These are phyloP conservation scores for Amylostereum areolatum DNA, from an alignment of 1,284 basidiomycete species.

Conservation along the genomic window DNA sequence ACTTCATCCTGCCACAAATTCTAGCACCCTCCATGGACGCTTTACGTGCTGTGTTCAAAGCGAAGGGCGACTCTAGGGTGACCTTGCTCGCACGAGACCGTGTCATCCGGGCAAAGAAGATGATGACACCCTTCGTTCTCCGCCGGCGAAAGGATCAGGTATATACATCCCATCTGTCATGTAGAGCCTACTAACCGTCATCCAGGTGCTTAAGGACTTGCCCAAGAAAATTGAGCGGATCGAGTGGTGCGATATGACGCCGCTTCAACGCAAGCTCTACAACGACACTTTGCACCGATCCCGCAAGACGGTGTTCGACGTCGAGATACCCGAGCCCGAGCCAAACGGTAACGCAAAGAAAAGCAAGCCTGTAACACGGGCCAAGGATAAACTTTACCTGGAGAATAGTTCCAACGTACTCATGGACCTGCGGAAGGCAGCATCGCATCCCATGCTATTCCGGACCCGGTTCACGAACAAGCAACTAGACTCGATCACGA, in stretches of 20 bases:
- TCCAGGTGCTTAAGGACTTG: conserved; percentile 85
- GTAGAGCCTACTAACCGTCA: background rate
- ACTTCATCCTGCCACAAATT: conserved; percentile 93
- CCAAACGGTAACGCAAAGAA: conserved; percentile 41
- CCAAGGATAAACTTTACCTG: conserved; percentile 64
- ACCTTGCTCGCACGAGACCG: conserved; percentile 86
- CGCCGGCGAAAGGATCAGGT: conserved; percentile 92
- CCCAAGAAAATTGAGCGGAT: conserved; percentile 90
- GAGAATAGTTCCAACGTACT: conserved; percentile 87
- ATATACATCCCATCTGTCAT: conserved; percentile 13
- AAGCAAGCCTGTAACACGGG: conserved; percentile 33
- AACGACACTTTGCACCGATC: conserved; percentile 80
- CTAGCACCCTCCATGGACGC: conserved; percentile 75
- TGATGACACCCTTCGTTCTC: conserved; percentile 99
- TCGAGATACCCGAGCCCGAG: conserved; percentile 27
- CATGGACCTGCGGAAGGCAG: conserved; percentile 95
- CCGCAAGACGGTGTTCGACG: conserved; percentile 73
- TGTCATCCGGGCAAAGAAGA: conserved; percentile 92
- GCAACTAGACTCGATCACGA: conserved; percentile 71
- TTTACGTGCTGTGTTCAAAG: conserved; percentile 94
- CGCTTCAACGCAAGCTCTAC: conserved; percentile 81
- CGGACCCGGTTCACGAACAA: conserved; percentile 79
- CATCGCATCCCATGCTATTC: conserved; percentile 95
- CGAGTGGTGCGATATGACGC: conserved; percentile 92
- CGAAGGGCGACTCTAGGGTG: conserved; percentile 82